These are phyloP conservation scores for Venustampulla echinocandica DNA, from an alignment of 495 filamentous ascomycete species.

Conservation along the genomic window DNA sequence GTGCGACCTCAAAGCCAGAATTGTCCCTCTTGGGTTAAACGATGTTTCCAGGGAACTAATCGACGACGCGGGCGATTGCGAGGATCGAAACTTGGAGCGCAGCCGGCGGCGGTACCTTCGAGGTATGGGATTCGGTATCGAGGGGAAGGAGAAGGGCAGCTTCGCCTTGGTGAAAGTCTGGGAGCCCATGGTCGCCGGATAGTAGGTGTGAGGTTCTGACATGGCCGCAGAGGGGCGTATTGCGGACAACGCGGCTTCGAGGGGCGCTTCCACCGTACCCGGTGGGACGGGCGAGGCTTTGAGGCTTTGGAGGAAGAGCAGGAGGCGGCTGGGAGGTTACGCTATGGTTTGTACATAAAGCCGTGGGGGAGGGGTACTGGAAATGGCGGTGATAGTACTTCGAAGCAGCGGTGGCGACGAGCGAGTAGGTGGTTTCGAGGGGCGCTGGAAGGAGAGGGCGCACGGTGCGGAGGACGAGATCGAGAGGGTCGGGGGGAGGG, in stretches of 20 bases:
- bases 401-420: not conserved
- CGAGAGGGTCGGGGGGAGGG: not conserved
- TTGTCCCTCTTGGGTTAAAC: constrained; percentile 62
- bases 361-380: not conserved
- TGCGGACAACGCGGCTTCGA: not conserved
- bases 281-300: not conserved
- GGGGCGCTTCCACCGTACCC: not conserved
- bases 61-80: constrained; percentile 60
- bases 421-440: too few relatives aligned
- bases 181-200: constrained; percentile 11
- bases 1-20: constrained; percentile 62
- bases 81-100: constrained; percentile 63
- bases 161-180: constrained; percentile 19
- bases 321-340: not conserved
- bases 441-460: too few relatives aligned
- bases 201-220: constrained; percentile 12
- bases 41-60: constrained; percentile 75
- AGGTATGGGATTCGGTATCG: constrained; percentile 49
- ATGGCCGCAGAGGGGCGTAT: constrained; percentile 7
- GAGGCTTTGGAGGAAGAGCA: not conserved
- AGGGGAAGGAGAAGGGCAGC: constrained; percentile 23
- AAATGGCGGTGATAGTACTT: not conserved
- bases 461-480: not conserved
- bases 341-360: not conserved
- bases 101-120: constrained; percentile 65